A percentile compares a stretch with the other conserved stretches of the same genome.
Evolutionary conservation across 78 protist genomes (phyloP).

Genomic region (Corallochytrium limacisporum): DNA sequence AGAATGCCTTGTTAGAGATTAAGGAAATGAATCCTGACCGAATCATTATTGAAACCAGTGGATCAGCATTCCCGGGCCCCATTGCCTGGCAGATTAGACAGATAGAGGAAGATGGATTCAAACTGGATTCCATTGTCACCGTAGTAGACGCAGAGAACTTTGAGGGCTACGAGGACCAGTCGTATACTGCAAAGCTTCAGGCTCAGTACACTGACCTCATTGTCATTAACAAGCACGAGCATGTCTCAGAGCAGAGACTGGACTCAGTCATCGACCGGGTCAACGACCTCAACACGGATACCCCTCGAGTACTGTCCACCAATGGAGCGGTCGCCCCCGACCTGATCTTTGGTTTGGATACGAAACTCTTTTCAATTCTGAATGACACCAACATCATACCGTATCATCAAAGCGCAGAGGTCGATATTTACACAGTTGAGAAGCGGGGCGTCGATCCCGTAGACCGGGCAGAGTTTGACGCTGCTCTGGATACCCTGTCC

Average conservation of each 20-base stretch:
- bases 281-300: not conserved
- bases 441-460: too few relatives aligned
- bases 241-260: not conserved
- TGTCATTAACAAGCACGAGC: constrained; percentile 6
- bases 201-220: constrained; percentile 8
- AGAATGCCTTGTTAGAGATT: not conserved
- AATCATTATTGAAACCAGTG: not conserved
- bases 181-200: not conserved
- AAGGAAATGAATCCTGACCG: not conserved
- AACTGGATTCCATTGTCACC: not conserved
- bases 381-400: too few relatives aligned
- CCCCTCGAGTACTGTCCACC: not conserved
- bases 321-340: not conserved
- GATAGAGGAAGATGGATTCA: not conserved
- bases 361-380: too few relatives aligned
- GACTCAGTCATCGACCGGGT: not conserved
- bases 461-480: too few relatives aligned
- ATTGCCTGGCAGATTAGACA: not conserved
- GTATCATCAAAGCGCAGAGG: too few relatives aligned
- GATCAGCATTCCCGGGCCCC: constrained; percentile 11
- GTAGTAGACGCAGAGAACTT: not conserved
- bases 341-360: not conserved
- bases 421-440: too few relatives aligned
- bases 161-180: not conserved
- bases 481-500: too few relatives aligned